These are phyloP conservation scores for Pyronema domesticum DNA, from an alignment of 495 filamentous ascomycete genomes.

Conservation along the genomic window DNA sequence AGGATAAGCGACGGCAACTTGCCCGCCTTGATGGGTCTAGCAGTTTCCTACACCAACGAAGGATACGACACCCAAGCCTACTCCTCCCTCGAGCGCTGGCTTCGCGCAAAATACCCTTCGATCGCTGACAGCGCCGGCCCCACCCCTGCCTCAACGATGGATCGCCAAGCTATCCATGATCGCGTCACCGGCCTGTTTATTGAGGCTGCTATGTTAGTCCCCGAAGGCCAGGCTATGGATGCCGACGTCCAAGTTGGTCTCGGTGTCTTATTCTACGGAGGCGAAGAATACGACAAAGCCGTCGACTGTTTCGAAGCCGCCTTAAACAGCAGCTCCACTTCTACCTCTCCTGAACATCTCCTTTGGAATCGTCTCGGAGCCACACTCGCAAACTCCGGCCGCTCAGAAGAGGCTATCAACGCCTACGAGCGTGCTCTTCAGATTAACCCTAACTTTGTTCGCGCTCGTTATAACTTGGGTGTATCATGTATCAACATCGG, in stretches of 20 bases:
- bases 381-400: conserved; percentile 84
- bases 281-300: conserved; percentile 93
- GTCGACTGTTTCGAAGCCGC: conserved; percentile 95
- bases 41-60: conserved; percentile 98
- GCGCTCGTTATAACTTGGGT: conserved; percentile 89
- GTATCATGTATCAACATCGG: conserved; percentile 96
- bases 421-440: conserved; percentile 85
- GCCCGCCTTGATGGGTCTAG: conserved; percentile 79
- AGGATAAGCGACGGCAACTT: conserved; percentile 75
- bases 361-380: conserved; percentile 97
- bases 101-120: conserved; percentile 78
- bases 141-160: conserved; percentile 52
- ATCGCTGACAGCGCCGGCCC: conserved; percentile 55
- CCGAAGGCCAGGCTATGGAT: conserved; percentile 78
- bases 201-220: conserved; percentile 74
- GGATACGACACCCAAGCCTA: conserved; percentile 95
- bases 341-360: conserved; percentile 66
- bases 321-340: conserved; percentile 30
- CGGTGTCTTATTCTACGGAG: conserved; percentile 94
- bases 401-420: conserved; percentile 84
- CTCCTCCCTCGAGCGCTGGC: conserved; percentile 90
- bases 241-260: conserved; percentile 95
- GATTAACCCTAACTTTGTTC: conserved; percentile 85
- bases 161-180: conserved; percentile 76
- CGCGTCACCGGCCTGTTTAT: conserved; percentile 83